These are phyloP conservation scores for Arachnopeziza araneosa DNA, from an alignment of 2,329 filamentous ascomycete species.

Conservation along the genomic window DNA sequence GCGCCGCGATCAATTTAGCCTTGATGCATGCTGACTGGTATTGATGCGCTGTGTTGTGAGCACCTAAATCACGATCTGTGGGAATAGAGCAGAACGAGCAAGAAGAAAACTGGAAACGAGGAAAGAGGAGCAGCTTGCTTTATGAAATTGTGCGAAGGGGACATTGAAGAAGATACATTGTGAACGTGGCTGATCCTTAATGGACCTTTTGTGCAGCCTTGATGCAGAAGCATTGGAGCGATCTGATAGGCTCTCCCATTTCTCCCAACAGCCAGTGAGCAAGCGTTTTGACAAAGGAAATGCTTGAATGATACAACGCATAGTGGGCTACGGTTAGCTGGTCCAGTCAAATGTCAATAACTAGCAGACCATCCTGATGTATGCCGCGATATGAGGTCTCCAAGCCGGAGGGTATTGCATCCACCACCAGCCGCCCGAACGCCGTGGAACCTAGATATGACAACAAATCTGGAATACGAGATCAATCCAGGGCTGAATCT, in stretches of 20 bases:
- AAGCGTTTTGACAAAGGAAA: slow-evolving; percentile 30
- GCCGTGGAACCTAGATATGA: slow-evolving; percentile 25
- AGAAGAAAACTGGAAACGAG: slow-evolving; percentile 11
- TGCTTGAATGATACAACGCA: slow-evolving; percentile 33
- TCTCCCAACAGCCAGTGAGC: slow-evolving; percentile 28
- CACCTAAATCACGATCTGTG: slow-evolving; percentile 3
- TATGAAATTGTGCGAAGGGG: slow-evolving; percentile 24
- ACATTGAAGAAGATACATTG: slow-evolving; percentile 26
- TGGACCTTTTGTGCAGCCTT: slow-evolving; percentile 28
- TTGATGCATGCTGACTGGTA: slow-evolving; percentile 15
- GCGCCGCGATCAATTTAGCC: slow-evolving; percentile 11
- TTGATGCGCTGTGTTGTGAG: slow-evolving; percentile 12
- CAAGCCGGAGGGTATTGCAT: slow-evolving; percentile 26
- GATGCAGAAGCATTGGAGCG: slow-evolving; percentile 27
- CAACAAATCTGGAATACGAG: slow-evolving; percentile 18
- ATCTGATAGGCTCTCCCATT: slow-evolving; percentile 28
- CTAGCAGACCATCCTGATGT: slow-evolving; percentile 21
- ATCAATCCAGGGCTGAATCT: slow-evolving; percentile 27
- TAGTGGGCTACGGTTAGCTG: slow-evolving; percentile 30
- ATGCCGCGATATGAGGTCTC: slow-evolving; percentile 20
- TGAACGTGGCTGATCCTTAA: slow-evolving; percentile 30
- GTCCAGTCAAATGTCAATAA: slow-evolving; percentile 29
- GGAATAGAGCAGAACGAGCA: neutral
- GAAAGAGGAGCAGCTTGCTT: slow-evolving; percentile 16
- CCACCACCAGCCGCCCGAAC: slow-evolving; percentile 24